phyloP scores from a whole-genome alignment of 768 basidiomycete genomes.

The Suillus hirtellus region DNA sequence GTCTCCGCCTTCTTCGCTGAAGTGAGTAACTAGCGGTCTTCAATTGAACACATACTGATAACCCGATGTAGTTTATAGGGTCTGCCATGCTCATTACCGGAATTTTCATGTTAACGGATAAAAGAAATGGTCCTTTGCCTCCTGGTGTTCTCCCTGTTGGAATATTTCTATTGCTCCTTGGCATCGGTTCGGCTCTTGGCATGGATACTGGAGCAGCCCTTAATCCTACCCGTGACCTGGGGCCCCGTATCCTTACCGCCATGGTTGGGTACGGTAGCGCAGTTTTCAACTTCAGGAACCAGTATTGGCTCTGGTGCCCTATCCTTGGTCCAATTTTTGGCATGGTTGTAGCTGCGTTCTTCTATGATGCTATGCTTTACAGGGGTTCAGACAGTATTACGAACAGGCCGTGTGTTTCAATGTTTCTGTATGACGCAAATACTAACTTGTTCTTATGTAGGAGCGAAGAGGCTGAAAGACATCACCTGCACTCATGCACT shows the following conservation, averaged over 20 bases:
- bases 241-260: constrained; percentile 58
- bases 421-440: background rate
- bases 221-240: constrained; percentile 66
- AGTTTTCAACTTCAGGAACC: constrained; percentile 33
- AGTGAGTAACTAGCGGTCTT: constrained; percentile 17
- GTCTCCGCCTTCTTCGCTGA: constrained; percentile 45
- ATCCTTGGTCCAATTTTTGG: constrained; percentile 55
- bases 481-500: constrained; percentile 10
- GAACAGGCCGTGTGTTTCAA: constrained; percentile 42
- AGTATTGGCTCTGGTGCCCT: constrained; percentile 69
- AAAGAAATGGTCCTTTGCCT: constrained; percentile 47
- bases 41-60: background rate
- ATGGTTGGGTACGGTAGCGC: constrained; percentile 60
- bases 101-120: constrained; percentile 54
- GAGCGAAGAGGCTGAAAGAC: constrained; percentile 9
- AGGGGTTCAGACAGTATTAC: constrained; percentile 49
- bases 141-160: constrained; percentile 50
- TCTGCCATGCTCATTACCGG: constrained; percentile 50
- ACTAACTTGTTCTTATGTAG: constrained; percentile 1
- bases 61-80: constrained; percentile 42
- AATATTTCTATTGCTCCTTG: constrained; percentile 53
- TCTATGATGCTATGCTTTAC: constrained; percentile 58
- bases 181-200: constrained; percentile 52
- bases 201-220: constrained; percentile 61
- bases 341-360: constrained; percentile 44